A percentile compares a stretch with the other conserved stretches of the same genome.
Evolutionary conservation across 1,284 basidiomycete species (phyloP).

Genomic region (Anthracocystis walkeri): DNA sequence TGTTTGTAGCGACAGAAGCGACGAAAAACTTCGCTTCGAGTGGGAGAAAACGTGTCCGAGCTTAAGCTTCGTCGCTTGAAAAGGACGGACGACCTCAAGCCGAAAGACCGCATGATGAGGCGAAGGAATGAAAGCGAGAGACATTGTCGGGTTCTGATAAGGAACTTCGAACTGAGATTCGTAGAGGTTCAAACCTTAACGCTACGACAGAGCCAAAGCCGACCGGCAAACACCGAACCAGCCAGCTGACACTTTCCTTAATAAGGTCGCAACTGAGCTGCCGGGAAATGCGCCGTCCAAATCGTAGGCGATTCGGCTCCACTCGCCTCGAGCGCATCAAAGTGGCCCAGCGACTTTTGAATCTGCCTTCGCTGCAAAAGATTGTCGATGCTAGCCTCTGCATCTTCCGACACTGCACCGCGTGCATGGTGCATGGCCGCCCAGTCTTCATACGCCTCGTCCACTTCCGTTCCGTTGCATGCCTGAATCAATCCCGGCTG

Average conservation of each 20-base stretch:
- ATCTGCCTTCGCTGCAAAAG: slow-evolving; percentile 27
- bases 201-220: neutral
- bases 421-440: slow-evolving; percentile 46
- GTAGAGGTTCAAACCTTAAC: slow-evolving; percentile 2
- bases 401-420: slow-evolving; percentile 40
- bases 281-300: slow-evolving; percentile 45
- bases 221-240: neutral
- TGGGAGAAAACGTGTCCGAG: slow-evolving; percentile 1
- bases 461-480: slow-evolving; percentile 17
- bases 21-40: neutral
- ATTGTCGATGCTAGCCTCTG: slow-evolving; percentile 36
- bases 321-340: slow-evolving; percentile 20
- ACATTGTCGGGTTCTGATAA: neutral
- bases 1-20: slow-evolving; percentile 15
- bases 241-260: slow-evolving; percentile 3
- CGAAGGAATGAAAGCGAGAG: neutral
- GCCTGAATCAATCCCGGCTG: neutral
- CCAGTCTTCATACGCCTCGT: slow-evolving; percentile 49
- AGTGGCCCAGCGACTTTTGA: slow-evolving; percentile 21
- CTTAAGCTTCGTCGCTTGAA: slow-evolving; percentile 1
- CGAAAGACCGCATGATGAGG: neutral
- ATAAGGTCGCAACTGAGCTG: slow-evolving; percentile 51
- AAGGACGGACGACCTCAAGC: slow-evolving; percentile 4
- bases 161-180: neutral
- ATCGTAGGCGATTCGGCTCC: slow-evolving; percentile 39